These are phyloP conservation scores for Aspergillus sp. DNA, from an alignment of 2,329 filamentous ascomycete species.

Conservation along the genomic window DNA sequence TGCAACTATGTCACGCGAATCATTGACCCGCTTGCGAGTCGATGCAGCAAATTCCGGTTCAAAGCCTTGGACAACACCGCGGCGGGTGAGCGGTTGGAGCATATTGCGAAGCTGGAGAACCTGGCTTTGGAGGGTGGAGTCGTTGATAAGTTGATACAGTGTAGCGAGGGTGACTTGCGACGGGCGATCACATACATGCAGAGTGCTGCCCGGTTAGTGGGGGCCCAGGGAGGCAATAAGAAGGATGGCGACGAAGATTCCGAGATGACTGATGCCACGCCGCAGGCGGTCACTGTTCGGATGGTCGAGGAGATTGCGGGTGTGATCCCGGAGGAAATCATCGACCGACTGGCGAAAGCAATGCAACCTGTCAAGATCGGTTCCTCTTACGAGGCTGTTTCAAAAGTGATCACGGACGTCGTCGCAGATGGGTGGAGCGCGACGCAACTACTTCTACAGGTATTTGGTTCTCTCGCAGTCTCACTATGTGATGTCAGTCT, in stretches of 20 bases:
- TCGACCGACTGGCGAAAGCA: slow-evolving; percentile 67
- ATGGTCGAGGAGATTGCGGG: slow-evolving; percentile 94
- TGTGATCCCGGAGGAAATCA: slow-evolving; percentile 75
- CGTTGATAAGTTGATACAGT: slow-evolving; percentile 77
- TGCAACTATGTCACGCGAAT: slow-evolving; percentile 99
- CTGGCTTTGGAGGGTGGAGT: slow-evolving; percentile 75
- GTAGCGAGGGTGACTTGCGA: slow-evolving; percentile 88
- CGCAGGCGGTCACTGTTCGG: slow-evolving; percentile 63
- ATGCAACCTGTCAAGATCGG: slow-evolving; percentile 69
- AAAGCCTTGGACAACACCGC: slow-evolving; percentile 90
- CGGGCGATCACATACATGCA: slow-evolving; percentile 97
- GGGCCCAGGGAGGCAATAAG: slow-evolving; percentile 52
- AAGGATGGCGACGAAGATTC: slow-evolving; percentile 54
- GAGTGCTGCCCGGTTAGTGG: slow-evolving; percentile 84
- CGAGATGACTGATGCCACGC: slow-evolving; percentile 57
- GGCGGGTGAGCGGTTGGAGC: slow-evolving; percentile 71
- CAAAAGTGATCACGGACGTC: slow-evolving; percentile 80
- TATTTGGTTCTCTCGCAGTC: slow-evolving; percentile 36
- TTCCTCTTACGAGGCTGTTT: slow-evolving; percentile 68
- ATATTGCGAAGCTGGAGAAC: slow-evolving; percentile 78
- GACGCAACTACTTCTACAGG: slow-evolving; percentile 78
- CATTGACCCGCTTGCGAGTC: slow-evolving; percentile 88
- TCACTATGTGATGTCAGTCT: slow-evolving; percentile 3
- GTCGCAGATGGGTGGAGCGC: slow-evolving; percentile 97
- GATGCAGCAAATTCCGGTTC: slow-evolving; percentile 97